A percentile compares a stretch with the other conserved stretches of the same genome.
Conservation (phyloP, 2,329 filamentous ascomycete species). For the Achaetomium macrosporum region DNA sequence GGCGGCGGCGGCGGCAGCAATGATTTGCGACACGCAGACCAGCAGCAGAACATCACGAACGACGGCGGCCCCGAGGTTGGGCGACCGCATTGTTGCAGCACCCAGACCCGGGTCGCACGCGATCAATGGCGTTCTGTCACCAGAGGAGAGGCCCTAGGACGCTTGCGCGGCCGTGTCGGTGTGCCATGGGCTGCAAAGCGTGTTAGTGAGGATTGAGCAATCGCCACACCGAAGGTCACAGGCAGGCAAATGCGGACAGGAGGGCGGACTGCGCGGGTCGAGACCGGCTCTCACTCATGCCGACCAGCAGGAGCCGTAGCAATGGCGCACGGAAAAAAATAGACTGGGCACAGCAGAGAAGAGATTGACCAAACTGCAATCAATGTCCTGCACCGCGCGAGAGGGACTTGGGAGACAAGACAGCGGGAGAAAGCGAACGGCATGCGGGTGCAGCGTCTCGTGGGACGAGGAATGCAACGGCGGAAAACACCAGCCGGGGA, state of each 20-base stretch:
- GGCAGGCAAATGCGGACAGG: neutral
- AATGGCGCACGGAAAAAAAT: neutral
- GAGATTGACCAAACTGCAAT: neutral
- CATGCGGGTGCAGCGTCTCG: slow-evolving; percentile 16
- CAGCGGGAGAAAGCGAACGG: neutral
- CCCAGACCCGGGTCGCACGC: slow-evolving; percentile 20
- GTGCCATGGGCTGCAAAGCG: slow-evolving; percentile 24
- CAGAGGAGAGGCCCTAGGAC: slow-evolving; percentile 24
- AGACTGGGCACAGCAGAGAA: neutral
- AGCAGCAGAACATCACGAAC: slow-evolving; percentile 26
- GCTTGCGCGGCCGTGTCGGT: slow-evolving; percentile 20
- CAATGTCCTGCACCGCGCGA: neutral
- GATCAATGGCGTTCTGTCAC: slow-evolving; percentile 18
- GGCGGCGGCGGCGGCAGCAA: slow-evolving; percentile 8
- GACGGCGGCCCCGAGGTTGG: slow-evolving; percentile 23
- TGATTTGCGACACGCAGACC: slow-evolving; percentile 18
- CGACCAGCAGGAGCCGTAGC: neutral
- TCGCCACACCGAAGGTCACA: slow-evolving; percentile 3
- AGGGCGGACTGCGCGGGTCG: slow-evolving; percentile 1
- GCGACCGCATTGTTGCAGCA: slow-evolving; percentile 28
- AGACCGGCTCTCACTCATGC: slow-evolving; percentile 10
- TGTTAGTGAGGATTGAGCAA: slow-evolving; percentile 10
- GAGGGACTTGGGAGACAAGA: neutral
- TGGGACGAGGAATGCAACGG: slow-evolving; percentile 16
- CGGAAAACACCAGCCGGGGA: slow-evolving; percentile 15